phyloP scores from a whole-genome alignment of 2,329 filamentous ascomycete species.

The Aspergillus sp. region DNA sequence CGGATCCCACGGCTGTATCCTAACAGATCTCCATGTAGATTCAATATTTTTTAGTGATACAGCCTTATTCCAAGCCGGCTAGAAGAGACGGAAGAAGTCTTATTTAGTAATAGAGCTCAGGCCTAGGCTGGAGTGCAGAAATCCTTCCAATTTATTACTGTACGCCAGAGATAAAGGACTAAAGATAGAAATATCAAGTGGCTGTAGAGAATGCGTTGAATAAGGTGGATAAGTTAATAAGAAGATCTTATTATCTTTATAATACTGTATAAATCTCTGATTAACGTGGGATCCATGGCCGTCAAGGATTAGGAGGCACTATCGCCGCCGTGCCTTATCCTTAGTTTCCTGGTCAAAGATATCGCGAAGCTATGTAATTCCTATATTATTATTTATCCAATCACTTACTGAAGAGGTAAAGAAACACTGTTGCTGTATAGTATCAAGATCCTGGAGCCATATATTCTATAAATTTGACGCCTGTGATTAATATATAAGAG shows the following conservation, averaged over 20 bases:
- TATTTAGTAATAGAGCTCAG: neutral
- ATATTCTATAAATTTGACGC: conserved; percentile 16
- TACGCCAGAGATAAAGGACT: neutral
- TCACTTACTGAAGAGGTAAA: neutral
- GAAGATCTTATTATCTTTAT: conserved; percentile 8
- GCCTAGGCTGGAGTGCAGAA: neutral
- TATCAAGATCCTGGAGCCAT: conserved; percentile 15
- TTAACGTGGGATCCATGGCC: conserved; percentile 8
- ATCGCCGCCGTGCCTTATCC: neutral
- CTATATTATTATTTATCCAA: conserved; percentile 3
- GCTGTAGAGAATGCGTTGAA: conserved; percentile 8
- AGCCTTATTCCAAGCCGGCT: neutral
- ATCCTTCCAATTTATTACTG: neutral
- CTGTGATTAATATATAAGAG: conserved; percentile 21
- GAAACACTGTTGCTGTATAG: neutral
- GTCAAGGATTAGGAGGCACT: conserved; percentile 8
- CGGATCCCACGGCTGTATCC: neutral
- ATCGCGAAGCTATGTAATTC: neutral
- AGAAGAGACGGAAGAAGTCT: conserved; percentile 10
- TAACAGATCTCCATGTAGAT: neutral
- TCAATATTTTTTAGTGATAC: conserved; percentile 4
- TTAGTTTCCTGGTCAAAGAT: conserved; percentile 10
- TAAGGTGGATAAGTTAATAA: conserved; percentile 1
- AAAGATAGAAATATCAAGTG: conserved; percentile 10
- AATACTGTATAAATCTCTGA: conserved; percentile 4